Conservation (phyloP, 306 rosid genomes). For the Lathyrus oleraceus region DNA sequence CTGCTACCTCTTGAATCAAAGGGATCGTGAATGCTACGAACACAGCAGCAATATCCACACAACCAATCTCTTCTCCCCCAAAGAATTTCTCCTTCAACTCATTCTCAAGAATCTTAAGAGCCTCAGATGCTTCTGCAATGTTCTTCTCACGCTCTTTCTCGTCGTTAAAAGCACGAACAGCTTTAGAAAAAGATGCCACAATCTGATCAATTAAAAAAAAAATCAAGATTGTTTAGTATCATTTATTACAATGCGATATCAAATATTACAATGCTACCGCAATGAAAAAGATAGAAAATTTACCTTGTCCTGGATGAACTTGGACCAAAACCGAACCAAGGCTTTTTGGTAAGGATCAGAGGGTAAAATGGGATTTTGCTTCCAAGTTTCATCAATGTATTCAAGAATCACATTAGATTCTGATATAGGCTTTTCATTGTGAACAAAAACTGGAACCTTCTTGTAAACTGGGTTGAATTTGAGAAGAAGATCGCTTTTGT, state of each 20-base stretch:
- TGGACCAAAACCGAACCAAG: not conserved
- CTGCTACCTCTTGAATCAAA: conserved; percentile 38
- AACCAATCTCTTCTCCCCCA: not conserved
- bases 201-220: not conserved
- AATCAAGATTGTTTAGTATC: too few species aligned
- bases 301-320: not conserved
- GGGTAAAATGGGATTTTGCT: not conserved
- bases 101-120: not conserved
- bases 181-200: not conserved
- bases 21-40: conserved; percentile 23
- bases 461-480: not conserved
- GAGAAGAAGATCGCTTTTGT: not conserved
- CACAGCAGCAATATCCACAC: not conserved
- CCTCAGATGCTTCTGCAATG: not conserved
- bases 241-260: too few species aligned
- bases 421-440: not conserved
- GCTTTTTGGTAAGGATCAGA: not conserved
- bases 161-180: not conserved
- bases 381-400: not conserved
- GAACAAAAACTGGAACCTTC: not conserved
- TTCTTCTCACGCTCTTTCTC: not conserved
- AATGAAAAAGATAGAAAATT: not conserved
- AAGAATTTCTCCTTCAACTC: not conserved
- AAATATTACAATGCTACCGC: too few species aligned
- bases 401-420: not conserved